Conservation (phyloP, 352 stramenopile species). For the Pythium vanterpoolii region DNA sequence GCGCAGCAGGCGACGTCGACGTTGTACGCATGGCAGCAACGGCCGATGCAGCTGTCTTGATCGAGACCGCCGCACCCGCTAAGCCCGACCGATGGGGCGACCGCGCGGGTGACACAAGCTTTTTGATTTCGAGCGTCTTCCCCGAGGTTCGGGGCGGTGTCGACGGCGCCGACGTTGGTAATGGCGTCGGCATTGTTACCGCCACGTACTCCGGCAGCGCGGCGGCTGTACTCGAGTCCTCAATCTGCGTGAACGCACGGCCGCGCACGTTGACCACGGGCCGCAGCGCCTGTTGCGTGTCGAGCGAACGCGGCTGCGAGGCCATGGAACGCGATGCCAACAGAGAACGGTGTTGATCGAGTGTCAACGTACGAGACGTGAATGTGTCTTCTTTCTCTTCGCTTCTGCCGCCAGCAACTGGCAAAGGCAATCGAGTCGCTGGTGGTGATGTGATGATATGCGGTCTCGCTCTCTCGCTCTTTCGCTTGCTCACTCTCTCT, state of each 20-base stretch:
- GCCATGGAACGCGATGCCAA: conserved; percentile 8
- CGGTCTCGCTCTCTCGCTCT: too few species aligned
- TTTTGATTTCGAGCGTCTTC: conserved; percentile 63
- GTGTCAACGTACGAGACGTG: not conserved
- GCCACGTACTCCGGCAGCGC: conserved; percentile 14
- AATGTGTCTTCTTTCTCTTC: not conserved
- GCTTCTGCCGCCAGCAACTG: not conserved
- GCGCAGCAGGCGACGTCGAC: conserved; percentile 10
- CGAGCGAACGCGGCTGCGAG: not conserved
- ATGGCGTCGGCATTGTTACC: not conserved
- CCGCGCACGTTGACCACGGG: conserved; percentile 11
- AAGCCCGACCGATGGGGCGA: not conserved
- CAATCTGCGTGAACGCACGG: conserved; percentile 68
- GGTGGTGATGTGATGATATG: not conserved
- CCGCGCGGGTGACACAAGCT: conserved; percentile 48
- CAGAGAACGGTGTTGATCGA: too few species aligned
- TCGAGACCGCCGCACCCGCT: not conserved
- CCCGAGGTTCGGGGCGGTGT: conserved; percentile 10
- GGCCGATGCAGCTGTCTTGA: conserved; percentile 18
- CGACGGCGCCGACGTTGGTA: conserved; percentile 12
- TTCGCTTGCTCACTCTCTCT: not conserved
- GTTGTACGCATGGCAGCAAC: conserved; percentile 11
- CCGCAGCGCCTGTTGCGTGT: conserved; percentile 4
- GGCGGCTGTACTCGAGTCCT: conserved; percentile 26
- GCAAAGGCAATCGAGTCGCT: not conserved